Base-by-base conservation (phyloP, 2,329 filamentous ascomycete species). In the Lachnellula cervina region DNA sequence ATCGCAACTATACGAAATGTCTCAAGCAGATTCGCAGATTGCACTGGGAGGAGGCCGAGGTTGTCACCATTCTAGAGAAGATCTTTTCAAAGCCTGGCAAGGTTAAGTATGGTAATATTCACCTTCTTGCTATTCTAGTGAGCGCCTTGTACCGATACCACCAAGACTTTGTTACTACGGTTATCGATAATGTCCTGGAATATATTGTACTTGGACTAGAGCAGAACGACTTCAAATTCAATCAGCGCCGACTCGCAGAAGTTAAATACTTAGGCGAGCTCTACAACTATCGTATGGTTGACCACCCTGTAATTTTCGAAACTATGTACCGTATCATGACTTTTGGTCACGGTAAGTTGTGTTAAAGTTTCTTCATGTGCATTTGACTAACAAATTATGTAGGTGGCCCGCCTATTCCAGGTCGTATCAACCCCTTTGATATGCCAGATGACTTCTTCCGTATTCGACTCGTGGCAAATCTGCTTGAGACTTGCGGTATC, bases 211-310 rank as follows among this genome's bases (percentile, higher is more conserved):
- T 95, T 61, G 94, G 94, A 1, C 78, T 99, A 2, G 94, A 99
- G 72, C 84, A 92, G 64, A 97, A 97, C 66, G 94, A 99, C 70
- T 99, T 97, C 79, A 92, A 95, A 67, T 95, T 91, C 74, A 97
- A 96, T 69, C 94, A 99, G 73, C 87, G 92, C 57, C 87, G 94
- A 21, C 87, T 99, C 59, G 90, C 95, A 2, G 93, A 97, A 71
- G 90, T 96, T 67, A 97, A 97, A 70, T 99, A 97, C 69, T 79
- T 99, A 5, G 92, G 90, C 21, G 94, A 99, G 72, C 81, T 99
- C 9, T 99, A 99, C 76, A 96, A 97, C 67, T 99, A 97, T 70
- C 89, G 94, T 55, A 90, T 99, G 83, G 82, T 99, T 38, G 94
- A 99, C 71, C 94, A 96, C 44, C 89, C 90, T 0, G 88, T 97